These are phyloP conservation scores for Tagetes patula DNA, from an alignment of 129 eudicot species.

Conservation along the genomic window DNA sequence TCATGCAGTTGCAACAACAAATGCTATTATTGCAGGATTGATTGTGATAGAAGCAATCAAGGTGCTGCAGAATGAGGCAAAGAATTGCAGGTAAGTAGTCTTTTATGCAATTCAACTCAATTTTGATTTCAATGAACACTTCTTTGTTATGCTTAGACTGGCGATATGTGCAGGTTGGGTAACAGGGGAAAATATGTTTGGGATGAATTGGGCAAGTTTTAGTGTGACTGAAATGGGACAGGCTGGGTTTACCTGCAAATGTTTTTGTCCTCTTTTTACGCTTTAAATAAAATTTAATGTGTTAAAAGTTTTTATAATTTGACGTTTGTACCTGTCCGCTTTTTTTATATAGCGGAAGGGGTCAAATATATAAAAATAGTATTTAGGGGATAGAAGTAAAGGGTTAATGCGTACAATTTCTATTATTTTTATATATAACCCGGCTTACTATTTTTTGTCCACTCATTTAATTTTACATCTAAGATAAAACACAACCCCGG, in stretches of 20 bases:
- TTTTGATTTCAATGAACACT: conserved; percentile 4
- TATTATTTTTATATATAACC: neutral
- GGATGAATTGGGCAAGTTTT: conserved; percentile 8
- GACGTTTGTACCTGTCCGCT: neutral
- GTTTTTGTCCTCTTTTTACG: neutral
- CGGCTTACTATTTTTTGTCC: neutral
- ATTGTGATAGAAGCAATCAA: conserved; percentile 94
- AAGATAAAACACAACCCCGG: neutral
- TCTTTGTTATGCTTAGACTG: neutral
- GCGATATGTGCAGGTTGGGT: neutral
- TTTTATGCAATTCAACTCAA: conserved; percentile 11
- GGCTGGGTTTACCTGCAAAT: neutral
- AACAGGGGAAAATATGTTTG: neutral
- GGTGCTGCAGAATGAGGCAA: conserved; percentile 70
- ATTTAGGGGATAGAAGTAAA: neutral
- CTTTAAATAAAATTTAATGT: neutral
- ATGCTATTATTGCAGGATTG: conserved; percentile 92
- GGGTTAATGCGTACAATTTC: neutral
- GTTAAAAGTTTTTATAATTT: neutral
- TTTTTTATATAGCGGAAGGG: neutral
- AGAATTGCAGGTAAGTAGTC: conserved; percentile 68
- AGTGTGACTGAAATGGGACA: neutral
- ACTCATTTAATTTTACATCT: neutral
- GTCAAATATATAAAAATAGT: neutral
- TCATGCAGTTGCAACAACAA: conserved; percentile 99